Base-by-base conservation (phyloP, 805 yeast species). In the Brettanomyces anomalus region DNA sequence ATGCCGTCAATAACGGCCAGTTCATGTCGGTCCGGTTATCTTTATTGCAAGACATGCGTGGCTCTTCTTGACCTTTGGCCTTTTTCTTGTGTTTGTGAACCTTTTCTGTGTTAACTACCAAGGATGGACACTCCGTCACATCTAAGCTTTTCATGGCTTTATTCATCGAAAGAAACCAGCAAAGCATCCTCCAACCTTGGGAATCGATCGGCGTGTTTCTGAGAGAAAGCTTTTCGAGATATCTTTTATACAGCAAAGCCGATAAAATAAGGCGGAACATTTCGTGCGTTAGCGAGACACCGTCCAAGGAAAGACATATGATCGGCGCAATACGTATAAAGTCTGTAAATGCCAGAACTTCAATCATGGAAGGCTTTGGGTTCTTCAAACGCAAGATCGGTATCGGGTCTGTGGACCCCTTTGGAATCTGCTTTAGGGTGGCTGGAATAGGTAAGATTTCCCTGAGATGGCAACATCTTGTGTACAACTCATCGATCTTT, bases 371-470 rank as follows among this genome's bases (percentile, higher is more conserved):
- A 2, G 97, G 97, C 41, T 77, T 70, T n/a, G 96, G 94, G 55
- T 89, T 89, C 53, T 85, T 66, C 45, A 90, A 67, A 53, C 82
- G 86, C 44, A 89, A 59, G 3, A 76, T 57, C 5, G 85, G 79
- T 19, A 89, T 60, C 4, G 96, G 95, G 1, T 85, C 79, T 37
- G 80, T 72, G 24, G 87, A 79, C 18, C 84, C 86, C 54, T 79
- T 79, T 1, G 85, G 85, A 47, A 89, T 71, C 57, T 86, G 95
- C 54, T 83, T 82, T 51, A 85, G 56, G 5, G 90, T 87, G 3
- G 95, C 90, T 3, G 95, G 90, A 40, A 89, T 89, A 2, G 97
- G 97, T 47, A 89, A 61, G 44, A 89, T 89, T 55, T 89, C 97
- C 43, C 97, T 70, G 45, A 89, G 66, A 60, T 89, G 97, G 58